A percentile compares a stretch with the other conserved stretches of the same genome.
Evolutionary conservation across 1,284 basidiomycete genomes (phyloP).

Genomic region (Ustilago cynodontis): DNA sequence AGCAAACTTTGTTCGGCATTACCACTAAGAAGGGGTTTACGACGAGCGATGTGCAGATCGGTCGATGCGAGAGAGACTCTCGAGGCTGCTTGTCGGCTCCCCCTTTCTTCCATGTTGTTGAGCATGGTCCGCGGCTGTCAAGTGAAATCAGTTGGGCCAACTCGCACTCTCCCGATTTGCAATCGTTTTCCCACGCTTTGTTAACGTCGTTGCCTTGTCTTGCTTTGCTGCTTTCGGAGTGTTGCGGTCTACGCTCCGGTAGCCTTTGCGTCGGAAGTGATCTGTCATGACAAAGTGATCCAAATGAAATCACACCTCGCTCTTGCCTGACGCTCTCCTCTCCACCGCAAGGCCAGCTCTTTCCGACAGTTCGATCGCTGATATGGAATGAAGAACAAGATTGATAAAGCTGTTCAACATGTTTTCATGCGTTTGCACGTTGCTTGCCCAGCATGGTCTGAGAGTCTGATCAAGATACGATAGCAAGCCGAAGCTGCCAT

Average conservation of each 20-base stretch:
- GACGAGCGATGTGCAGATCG: no score
- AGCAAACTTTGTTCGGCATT: no score
- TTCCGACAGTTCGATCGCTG: no score
- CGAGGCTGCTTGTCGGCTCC: constrained; percentile 2
- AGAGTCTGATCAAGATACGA: no score
- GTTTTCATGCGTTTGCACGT: no score
- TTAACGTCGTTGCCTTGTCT: neutral
- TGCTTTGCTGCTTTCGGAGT: neutral
- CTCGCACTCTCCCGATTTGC: constrained; percentile 13
- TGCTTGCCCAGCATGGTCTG: no score
- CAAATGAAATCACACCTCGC: no score
- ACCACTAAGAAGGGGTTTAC: no score
- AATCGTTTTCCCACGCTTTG: constrained; percentile 4
- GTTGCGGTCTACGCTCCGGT: neutral
- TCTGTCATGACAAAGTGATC: neutral
- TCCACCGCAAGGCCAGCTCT: no score
- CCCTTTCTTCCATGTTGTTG: neutral
- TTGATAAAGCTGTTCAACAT: neutral
- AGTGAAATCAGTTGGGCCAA: constrained; percentile 29
- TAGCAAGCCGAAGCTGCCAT: no score
- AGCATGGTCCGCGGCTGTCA: constrained; percentile 1
- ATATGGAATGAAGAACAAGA: neutral
- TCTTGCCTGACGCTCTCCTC: no score
- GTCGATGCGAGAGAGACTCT: no score
- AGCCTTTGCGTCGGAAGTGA: neutral